Conservation (phyloP, 176 grass and related monocot genomes). For the Otatea glauca region DNA sequence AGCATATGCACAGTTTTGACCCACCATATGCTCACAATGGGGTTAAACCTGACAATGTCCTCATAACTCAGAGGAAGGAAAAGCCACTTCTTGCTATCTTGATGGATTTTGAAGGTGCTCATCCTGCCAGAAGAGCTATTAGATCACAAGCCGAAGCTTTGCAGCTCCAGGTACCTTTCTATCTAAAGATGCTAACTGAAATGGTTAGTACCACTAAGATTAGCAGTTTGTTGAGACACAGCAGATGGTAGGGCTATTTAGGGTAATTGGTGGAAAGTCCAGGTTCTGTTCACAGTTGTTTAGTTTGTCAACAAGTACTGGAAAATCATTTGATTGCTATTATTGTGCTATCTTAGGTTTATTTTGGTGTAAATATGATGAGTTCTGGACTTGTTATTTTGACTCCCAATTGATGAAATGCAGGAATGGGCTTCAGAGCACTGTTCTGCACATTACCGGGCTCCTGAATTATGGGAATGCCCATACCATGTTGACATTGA, state of each 20-base stretch:
- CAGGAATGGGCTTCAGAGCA: slow-evolving; percentile 93
- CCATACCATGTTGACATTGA: slow-evolving; percentile 71
- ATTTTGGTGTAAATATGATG: not conserved
- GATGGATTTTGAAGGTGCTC: slow-evolving; percentile 90
- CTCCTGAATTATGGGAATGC: slow-evolving; percentile 87
- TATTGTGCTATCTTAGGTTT: not conserved
- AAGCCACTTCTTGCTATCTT: slow-evolving; percentile 69
- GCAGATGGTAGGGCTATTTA: not conserved
- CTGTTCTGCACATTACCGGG: slow-evolving; percentile 63
- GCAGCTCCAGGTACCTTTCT: slow-evolving; percentile 67
- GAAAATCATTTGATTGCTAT: slow-evolving; percentile 8
- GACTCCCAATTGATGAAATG: not conserved
- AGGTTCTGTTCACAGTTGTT: not conserved
- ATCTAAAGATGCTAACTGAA: slow-evolving; percentile 17
- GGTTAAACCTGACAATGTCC: slow-evolving; percentile 82
- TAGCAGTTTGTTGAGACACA: slow-evolving; percentile 11
- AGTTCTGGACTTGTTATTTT: slow-evolving; percentile 23
- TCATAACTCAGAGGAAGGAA: slow-evolving; percentile 73
- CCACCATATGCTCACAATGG: slow-evolving; percentile 86
- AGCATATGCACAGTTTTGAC: slow-evolving; percentile 93
- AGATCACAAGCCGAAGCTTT: slow-evolving; percentile 67
- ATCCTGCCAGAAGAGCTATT: slow-evolving; percentile 71
- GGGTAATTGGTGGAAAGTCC: not conserved
- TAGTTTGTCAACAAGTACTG: slow-evolving; percentile 21
- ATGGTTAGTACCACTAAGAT: not conserved